Evolutionary conservation across 139 green algal genomes (phyloP).

Genomic region (Chlorella sp.): DNA sequence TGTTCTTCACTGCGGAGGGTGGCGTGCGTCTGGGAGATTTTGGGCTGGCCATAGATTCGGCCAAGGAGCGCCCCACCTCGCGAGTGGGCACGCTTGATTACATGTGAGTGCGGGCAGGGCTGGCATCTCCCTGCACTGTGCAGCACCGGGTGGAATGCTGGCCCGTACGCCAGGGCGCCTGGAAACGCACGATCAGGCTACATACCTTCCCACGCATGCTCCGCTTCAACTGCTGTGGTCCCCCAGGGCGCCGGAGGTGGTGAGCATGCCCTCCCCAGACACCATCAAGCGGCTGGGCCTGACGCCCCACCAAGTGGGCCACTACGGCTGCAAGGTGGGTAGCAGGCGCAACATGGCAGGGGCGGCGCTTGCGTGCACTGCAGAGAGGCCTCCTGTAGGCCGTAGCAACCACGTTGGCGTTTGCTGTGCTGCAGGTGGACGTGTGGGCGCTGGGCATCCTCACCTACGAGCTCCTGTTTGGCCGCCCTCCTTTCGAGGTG

Average conservation of each 20-base stretch:
- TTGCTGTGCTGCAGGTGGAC: constrained; percentile 57
- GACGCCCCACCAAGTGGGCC: constrained; percentile 8
- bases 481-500: constrained; percentile 76
- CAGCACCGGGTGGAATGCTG: not conserved
- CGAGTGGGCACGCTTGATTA: constrained; percentile 57
- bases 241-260: constrained; percentile 29
- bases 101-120: not conserved
- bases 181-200: not conserved
- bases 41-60: constrained; percentile 63
- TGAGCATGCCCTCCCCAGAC: constrained; percentile 18
- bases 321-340: constrained; percentile 27
- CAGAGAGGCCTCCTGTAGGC: not conserved
- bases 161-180: not conserved
- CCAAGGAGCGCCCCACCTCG: constrained; percentile 55
- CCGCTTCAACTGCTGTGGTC: not conserved
- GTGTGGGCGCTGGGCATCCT: constrained; percentile 84
- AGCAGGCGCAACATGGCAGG: not conserved
- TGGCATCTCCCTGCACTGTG: too few species aligned
- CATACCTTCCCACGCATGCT: not conserved
- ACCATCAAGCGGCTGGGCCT: constrained; percentile 19
- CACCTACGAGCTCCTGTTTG: constrained; percentile 80
- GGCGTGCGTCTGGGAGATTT: constrained; percentile 71
- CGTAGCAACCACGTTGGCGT: not conserved
- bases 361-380: not conserved
- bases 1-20: constrained; percentile 70